Evolutionary conservation across 2,329 filamentous ascomycete species (phyloP), one percentile per base, ranked within the genome.

Genomic region (Beauveria pseudobassiana): DNA sequence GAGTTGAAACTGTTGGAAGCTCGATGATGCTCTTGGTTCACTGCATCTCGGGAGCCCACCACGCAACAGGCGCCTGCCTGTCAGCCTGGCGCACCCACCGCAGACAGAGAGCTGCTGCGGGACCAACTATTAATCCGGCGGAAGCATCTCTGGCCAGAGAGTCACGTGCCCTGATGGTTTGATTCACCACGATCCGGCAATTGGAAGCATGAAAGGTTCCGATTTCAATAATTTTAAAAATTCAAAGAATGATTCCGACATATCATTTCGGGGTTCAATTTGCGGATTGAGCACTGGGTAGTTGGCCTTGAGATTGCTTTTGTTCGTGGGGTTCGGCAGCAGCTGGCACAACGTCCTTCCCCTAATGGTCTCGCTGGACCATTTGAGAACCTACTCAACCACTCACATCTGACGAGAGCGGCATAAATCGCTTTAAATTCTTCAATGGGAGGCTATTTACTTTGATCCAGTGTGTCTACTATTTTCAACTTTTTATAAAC

Each of bases 1-100:
- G 38, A 38, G 38, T 60, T 22, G 59, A 30, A 26, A 43, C 54
- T 24, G 59, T 24, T 61, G 51, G 49, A 48, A 61, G 59, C 59
- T 61, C 34, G 48, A 59, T 45, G 50, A 60, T 61, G 59, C 49
- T 42, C 40, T 46, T 53, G 26, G n/a, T 60, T 53, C 26, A 20
- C 38, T 43, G 49, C 50, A 40, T 55, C 50, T 54, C 18, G 49
- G 42, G 57, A 61, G 50, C 59, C 59, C 24, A 61, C 59, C 50
- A 61, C 59, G 59, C 59, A 61, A 61, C 48, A 48, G 59, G 43
- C 43, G 59, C 59, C 50, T 61, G 59, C 59, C 59, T 60, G 56
- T 48, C 56, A 54, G 59, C 59, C 20, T 22, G 20, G 40, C 43
- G 42, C 59, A 48, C 40, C 50, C 42, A 54, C 58, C 10, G 34